These are phyloP conservation scores for Lepidium aucheri DNA, from an alignment of 345 rosid species.

Conservation along the genomic window DNA sequence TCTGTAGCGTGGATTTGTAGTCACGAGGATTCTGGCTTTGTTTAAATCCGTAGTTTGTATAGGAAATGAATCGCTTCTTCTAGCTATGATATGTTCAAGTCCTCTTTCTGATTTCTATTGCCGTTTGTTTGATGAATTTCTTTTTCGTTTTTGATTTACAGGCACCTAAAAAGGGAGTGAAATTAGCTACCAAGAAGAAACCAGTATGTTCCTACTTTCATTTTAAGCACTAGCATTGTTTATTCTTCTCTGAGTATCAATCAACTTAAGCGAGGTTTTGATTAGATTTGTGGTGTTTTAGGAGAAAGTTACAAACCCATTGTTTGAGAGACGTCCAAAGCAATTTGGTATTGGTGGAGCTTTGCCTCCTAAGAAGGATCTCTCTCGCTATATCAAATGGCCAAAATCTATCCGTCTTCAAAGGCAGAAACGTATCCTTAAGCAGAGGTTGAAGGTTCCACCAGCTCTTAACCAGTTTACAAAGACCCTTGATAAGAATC, in stretches of 20 bases:
- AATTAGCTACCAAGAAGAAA: constrained; percentile 37
- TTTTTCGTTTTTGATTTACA: not conserved
- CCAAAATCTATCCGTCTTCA: constrained; percentile 64
- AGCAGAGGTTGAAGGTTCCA: constrained; percentile 80
- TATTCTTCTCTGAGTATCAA: not conserved
- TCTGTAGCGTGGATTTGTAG: not conserved
- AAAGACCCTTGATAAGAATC: constrained; percentile 79
- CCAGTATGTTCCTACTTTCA: not conserved
- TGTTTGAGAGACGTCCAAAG: constrained; percentile 81
- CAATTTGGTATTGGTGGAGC: constrained; percentile 88
- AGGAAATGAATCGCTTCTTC: not conserved
- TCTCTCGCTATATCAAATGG: constrained; percentile 65
- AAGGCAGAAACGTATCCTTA: constrained; percentile 72
- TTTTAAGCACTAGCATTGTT: not conserved
- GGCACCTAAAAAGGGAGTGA: constrained; percentile 50
- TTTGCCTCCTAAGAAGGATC: constrained; percentile 80
- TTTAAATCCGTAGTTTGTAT: not conserved
- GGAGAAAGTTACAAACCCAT: constrained; percentile 65
- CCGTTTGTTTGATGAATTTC: not conserved
- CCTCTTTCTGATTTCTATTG: not conserved
- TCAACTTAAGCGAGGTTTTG: not conserved
- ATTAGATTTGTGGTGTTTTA: constrained; percentile 13
- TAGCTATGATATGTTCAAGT: not conserved
- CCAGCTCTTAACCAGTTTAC: constrained; percentile 86
- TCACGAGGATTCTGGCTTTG: not conserved